A percentile compares a stretch with the other conserved stretches of the same genome.
phyloP scores from a whole-genome alignment of 2,329 filamentous ascomycete genomes.

The Calonectria pseudoturangicola region DNA sequence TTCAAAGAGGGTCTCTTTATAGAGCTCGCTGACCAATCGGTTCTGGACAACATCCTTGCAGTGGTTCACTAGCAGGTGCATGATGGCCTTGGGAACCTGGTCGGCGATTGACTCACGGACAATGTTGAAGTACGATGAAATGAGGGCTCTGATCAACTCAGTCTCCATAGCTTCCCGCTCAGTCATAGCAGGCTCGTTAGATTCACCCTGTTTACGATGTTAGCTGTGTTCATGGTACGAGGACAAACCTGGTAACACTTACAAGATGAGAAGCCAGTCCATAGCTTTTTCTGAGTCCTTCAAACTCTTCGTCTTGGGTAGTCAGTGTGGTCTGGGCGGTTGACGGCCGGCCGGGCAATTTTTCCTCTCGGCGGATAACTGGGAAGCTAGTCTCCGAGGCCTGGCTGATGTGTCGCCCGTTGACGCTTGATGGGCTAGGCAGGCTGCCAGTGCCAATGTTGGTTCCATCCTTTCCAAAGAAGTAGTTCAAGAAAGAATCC shows the following conservation, averaged over 20 bases:
- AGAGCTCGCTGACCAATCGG: conserved; percentile 94
- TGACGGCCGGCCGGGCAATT: conserved; percentile 71
- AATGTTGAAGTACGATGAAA: conserved; percentile 99
- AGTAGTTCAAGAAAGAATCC: conserved; percentile 98
- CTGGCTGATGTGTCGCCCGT: conserved; percentile 83
- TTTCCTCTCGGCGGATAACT: conserved; percentile 85
- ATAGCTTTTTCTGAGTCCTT: conserved; percentile 62
- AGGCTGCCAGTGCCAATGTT: conserved; percentile 53
- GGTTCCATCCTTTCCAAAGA: conserved; percentile 95
- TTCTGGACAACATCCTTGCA: conserved; percentile 99
- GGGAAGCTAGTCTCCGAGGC: conserved; percentile 87
- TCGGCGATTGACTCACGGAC: conserved; percentile 99
- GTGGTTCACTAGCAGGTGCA: conserved; percentile 98
- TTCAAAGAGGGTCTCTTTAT: conserved; percentile 92
- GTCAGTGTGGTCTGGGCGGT: conserved; percentile 42
- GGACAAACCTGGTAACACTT: conserved; percentile 61
- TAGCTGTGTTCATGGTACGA: conserved; percentile 42
- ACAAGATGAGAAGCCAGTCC: conserved; percentile 74
- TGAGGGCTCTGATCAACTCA: conserved; percentile 95
- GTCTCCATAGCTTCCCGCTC: conserved; percentile 98
- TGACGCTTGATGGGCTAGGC: conserved; percentile 55
- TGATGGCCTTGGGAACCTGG: conserved; percentile 98
- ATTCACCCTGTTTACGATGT: conserved; percentile 67
- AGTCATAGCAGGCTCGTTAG: conserved; percentile 89
- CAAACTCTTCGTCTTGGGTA: conserved; percentile 64